Conservation (phyloP, 1,284 basidiomycete genomes). For the Xerocomus minutiporus region DNA sequence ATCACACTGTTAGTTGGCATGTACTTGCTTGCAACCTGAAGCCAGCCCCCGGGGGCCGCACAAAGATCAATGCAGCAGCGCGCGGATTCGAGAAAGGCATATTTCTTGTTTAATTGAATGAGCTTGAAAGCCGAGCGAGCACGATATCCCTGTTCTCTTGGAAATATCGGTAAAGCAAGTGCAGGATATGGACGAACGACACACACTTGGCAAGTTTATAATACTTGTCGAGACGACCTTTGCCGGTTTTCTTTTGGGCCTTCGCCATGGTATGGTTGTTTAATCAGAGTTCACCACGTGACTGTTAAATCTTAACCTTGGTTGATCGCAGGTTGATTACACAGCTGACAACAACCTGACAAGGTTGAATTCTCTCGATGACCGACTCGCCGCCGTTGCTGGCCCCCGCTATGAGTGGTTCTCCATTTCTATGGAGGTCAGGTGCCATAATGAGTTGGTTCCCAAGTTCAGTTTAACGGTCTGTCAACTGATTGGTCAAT, state of each 20-base stretch:
- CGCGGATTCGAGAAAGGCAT: constrained; percentile 85
- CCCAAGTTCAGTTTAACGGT: not conserved
- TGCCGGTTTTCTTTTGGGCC: constrained; percentile 85
- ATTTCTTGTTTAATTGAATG: constrained; percentile 99
- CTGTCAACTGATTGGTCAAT: not conserved
- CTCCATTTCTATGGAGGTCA: constrained; percentile 39
- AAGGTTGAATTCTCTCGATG: constrained; percentile 15
- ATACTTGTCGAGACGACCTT: constrained; percentile 94
- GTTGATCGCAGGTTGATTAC: not conserved
- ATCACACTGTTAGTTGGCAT: constrained; percentile 97
- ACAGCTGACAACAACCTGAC: not conserved
- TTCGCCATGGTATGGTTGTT: constrained; percentile 55
- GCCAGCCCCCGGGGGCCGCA: constrained; percentile 98
- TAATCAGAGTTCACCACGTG: not conserved
- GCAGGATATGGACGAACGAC: constrained; percentile 1
- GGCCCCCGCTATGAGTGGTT: constrained; percentile 10
- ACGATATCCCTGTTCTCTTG: constrained; percentile 95
- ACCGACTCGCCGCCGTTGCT: constrained; percentile 31
- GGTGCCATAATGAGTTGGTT: constrained; percentile 30
- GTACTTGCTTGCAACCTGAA: constrained; percentile 97
- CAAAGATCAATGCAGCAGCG: constrained; percentile 97
- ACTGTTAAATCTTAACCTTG: not conserved
- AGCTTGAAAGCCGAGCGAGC: constrained; percentile 99
- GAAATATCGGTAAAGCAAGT: constrained; percentile 10
- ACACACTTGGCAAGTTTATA: constrained; percentile 88